Conservation (phyloP, 2,329 filamentous ascomycete genomes). For the Lojkania enalia region DNA sequence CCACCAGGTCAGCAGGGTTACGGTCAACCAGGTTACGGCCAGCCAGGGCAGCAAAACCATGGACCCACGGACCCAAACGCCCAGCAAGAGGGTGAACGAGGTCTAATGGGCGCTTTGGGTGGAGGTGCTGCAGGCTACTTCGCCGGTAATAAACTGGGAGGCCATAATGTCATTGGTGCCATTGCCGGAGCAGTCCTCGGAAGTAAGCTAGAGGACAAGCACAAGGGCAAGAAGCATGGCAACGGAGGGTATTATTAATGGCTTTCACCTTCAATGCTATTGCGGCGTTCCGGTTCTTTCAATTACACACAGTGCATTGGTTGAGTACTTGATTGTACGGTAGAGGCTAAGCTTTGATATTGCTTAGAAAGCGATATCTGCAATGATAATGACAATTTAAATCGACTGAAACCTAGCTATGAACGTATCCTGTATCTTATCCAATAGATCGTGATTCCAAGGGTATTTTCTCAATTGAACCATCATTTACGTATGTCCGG, state of each 20-base stretch:
- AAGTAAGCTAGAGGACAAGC: conserved; percentile 58
- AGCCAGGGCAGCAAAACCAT: conserved; percentile 43
- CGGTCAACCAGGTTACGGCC: conserved; percentile 34
- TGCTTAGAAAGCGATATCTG: too few relatives aligned
- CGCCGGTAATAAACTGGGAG: conserved; percentile 58
- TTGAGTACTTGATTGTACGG: too few relatives aligned
- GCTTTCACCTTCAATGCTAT: background rate
- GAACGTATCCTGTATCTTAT: too few relatives aligned
- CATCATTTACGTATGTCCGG: too few relatives aligned
- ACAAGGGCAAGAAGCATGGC: conserved; percentile 52
- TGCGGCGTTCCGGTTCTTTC: background rate
- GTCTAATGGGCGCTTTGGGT: conserved; percentile 59
- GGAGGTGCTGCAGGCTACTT: conserved; percentile 62
- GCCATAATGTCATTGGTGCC: conserved; percentile 61
- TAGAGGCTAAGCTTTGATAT: too few relatives aligned
- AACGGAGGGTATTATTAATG: conserved; percentile 25
- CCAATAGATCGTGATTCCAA: too few relatives aligned
- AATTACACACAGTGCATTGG: background rate
- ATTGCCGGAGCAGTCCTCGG: conserved; percentile 61
- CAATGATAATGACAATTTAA: too few relatives aligned
- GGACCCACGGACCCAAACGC: conserved; percentile 51
- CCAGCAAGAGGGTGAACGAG: conserved; percentile 59
- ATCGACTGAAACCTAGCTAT: too few relatives aligned
- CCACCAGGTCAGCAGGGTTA: conserved; percentile 34
- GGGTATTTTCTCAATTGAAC: too few relatives aligned